Base-by-base conservation (phyloP, 768 basidiomycete genomes). In the Pleurotus ostreatus region DNA sequence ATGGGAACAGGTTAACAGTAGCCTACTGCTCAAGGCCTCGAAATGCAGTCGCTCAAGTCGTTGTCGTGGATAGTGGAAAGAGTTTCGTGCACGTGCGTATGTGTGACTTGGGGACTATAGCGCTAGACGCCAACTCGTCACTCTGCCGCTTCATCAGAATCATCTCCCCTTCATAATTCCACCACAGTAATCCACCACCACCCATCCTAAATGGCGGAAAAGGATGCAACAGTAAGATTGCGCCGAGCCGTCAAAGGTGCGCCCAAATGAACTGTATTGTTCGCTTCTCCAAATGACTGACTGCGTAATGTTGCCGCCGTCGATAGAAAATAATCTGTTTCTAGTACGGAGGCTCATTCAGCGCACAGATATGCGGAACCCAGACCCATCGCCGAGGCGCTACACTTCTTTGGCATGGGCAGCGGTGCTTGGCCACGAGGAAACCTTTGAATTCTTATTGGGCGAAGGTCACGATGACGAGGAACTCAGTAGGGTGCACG, bases 351-450 rank as follows among this genome's bases (percentile, higher is more conserved):
- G 95, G 37, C 85, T 98, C 61, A 79, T 93, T 55, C 84, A 90
- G 69, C 76, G 88, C 63, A 88, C 88, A 7, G 94, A 97, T 65
- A 84, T 97, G 78, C 84, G 95, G 18, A 98, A 98, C 71, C 85
- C 92, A 7, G 95, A 98, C 71, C 78, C 86, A 9, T 80, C 78
- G 13, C 74, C 83, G 20, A 82, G 81, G 61, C 81, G 92, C 6
- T 88, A 88, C 66, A 97, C 95, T 0, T 94, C 91, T 11, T 71
- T 98, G 7, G 92, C 93, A 4, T 98, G 93, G 94, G 85, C 94
- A 2, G 94, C 94, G 18, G 82, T 89, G 0, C 81, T 92, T 39
- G 93, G 91, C 0, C 85, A 92, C 59, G 88, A 95, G 65, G 94
- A 96, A 66, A 94, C 92, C 1, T 98, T 96, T 62, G 94, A 97